Base-by-base conservation (phyloP, 2,329 filamentous ascomycete genomes). In the Lachnellula willkommii region DNA sequence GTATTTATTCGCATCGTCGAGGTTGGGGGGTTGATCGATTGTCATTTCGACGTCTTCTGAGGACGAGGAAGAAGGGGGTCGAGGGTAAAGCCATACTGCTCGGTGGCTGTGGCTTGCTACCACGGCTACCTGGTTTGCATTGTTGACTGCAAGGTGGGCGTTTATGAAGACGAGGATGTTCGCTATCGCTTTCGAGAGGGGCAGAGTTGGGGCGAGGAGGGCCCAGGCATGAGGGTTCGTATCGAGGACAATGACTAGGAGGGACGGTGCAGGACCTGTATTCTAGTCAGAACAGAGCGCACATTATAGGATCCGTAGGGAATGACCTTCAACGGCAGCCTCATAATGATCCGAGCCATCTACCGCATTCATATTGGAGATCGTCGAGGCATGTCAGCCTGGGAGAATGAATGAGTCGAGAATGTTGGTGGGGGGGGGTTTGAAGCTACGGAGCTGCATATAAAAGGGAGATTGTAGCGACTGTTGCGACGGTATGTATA, bases 221-320 rank as follows among this genome's bases (percentile, higher is more conserved):
- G 89, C 85, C 94, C 94, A 96, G 65, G 94, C 92, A 65, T 92
- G 88, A 2, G 94, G 94, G 71, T 99, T 99, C 26, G 93, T 96
- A 76, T 99, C 94, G 75, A 99, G 82, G 68, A 99, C 80, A 67
- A 99, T 86, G 64, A 90, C 88, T 52, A 96, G 84, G 37, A 99
- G 85, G 14, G 93, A 95, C 0, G 94, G 90, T 5, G 80, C 75
- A 60, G 83, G 80, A 54, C 78, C 79, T 71, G 45, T 32, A 43
- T 8, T 51, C 52, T 22, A 53, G 53, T 65, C 56, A 63, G 58
- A 46, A 47, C 22, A 17, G 46, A 28, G 4, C 14, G 17, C 24
- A 35, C 60, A 55, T 45, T 45, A 2, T 20, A 48, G 26, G 2
- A 14, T 40, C 17, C 24, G 14, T 20, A 28, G 60, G 55, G 73